Evolutionary conservation across 441 rosid genomes (phyloP).

Genomic region (Erodium chrysanthum): DNA sequence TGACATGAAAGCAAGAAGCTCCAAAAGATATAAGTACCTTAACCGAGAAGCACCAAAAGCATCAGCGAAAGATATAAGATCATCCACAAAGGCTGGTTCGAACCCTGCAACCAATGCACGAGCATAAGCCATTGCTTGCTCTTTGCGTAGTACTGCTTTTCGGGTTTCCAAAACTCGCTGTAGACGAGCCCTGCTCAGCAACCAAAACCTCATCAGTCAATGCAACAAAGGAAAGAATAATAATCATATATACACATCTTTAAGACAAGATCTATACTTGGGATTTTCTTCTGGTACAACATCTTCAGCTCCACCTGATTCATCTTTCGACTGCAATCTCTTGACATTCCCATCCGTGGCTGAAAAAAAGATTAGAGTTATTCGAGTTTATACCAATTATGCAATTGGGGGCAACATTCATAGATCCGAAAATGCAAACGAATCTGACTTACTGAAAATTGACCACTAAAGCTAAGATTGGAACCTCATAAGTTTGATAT

Average conservation of each 20-base stretch:
- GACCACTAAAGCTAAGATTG: not conserved
- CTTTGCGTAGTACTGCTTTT: conserved; percentile 68
- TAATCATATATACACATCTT: conserved; percentile 13
- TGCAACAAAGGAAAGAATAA: conserved; percentile 6
- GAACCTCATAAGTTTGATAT: not conserved
- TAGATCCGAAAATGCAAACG: conserved; percentile 23
- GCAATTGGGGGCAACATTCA: not conserved
- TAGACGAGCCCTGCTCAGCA: conserved; percentile 59
- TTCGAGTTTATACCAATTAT: not conserved
- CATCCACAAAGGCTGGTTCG: conserved; percentile 54
- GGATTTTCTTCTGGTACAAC: conserved; percentile 58
- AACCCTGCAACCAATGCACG: conserved; percentile 84
- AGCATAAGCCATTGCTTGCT: conserved; percentile 98
- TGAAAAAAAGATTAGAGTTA: conserved; percentile 15
- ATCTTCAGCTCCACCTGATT: conserved; percentile 32
- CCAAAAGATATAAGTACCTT: conserved; percentile 43
- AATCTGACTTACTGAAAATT: conserved; percentile 6
- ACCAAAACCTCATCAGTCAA: conserved; percentile 20
- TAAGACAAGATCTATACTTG: conserved; percentile 40
- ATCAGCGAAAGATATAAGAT: conserved; percentile 72
- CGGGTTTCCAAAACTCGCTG: conserved; percentile 76
- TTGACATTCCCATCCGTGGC: conserved; percentile 32
- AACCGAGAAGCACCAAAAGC: conserved; percentile 89
- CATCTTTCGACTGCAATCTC: conserved; percentile 41
- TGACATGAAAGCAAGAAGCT: not conserved